Evolutionary conservation across 106 monocot genomes (phyloP).

Genomic region (Dactylorhiza incarnata): DNA sequence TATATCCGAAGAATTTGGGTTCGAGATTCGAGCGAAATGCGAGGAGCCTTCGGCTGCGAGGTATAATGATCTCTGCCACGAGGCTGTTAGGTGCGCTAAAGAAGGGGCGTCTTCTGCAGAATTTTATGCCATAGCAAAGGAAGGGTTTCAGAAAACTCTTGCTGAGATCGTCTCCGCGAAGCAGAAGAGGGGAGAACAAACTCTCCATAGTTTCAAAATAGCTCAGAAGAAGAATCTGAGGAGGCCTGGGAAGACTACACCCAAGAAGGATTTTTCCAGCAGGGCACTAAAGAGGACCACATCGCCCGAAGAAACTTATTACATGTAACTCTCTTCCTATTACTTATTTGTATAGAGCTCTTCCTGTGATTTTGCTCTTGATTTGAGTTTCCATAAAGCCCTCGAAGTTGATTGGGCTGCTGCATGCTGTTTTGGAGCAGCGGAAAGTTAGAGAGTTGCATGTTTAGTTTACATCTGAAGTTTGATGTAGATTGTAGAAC

Average conservation of each 20-base stretch:
- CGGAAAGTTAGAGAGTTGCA: neutral
- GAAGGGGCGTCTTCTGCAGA: conserved; percentile 58
- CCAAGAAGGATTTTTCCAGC: conserved; percentile 22
- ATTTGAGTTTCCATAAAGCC: neutral
- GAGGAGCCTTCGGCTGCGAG: conserved; percentile 46
- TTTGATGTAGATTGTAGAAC: neutral
- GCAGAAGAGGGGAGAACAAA: conserved; percentile 39
- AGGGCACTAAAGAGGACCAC: conserved; percentile 26
- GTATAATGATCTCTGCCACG: conserved; percentile 53
- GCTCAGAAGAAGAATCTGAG: conserved; percentile 40
- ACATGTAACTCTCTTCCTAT: conserved; percentile 11
- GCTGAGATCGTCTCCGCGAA: conserved; percentile 43
- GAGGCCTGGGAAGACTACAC: conserved; percentile 26
- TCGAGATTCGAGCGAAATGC: conserved; percentile 34
- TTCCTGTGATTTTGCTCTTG: neutral
- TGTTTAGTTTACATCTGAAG: neutral
- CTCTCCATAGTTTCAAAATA: conserved; percentile 33
- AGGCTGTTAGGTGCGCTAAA: conserved; percentile 54
- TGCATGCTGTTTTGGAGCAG: neutral
- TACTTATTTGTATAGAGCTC: neutral
- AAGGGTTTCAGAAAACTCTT: conserved; percentile 45
- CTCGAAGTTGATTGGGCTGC: neutral
- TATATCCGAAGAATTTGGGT: conserved; percentile 37
- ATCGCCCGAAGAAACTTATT: conserved; percentile 22
- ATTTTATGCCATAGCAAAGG: conserved; percentile 51